Evolutionary conservation across 2,329 filamentous ascomycete species (phyloP).

Genomic region (Furcasterigmium sp.): DNA sequence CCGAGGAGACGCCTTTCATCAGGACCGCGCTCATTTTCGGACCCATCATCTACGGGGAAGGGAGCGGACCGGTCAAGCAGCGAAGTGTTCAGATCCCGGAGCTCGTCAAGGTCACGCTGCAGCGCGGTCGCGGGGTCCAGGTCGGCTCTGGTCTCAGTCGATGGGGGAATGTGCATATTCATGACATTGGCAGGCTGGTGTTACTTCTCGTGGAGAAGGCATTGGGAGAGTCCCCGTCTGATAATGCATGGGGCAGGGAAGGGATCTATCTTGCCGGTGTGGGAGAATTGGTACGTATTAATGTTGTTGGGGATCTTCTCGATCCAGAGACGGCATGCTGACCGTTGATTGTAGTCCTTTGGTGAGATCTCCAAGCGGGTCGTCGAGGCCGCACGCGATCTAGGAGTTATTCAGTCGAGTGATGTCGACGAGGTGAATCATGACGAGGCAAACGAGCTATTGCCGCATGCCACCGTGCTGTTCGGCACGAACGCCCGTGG

Average conservation of each 20-base stretch:
- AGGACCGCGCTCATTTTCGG: conserved; percentile 41
- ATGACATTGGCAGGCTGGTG: conserved; percentile 40
- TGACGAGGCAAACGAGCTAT: too few relatives aligned
- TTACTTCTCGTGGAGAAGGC: conserved; percentile 35
- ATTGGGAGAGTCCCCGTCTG: conserved; percentile 9
- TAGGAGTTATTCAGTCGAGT: too few relatives aligned
- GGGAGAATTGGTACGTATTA: conserved; percentile 21
- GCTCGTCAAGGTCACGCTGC: conserved; percentile 33
- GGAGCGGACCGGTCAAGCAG: conserved; percentile 41
- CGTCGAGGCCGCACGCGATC: too few relatives aligned
- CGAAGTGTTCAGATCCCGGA: conserved; percentile 44
- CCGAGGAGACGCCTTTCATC: conserved; percentile 27
- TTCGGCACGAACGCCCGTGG: too few relatives aligned
- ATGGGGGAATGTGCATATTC: conserved; percentile 49
- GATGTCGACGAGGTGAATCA: too few relatives aligned
- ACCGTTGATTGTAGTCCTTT: too few relatives aligned
- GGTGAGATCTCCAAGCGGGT: too few relatives aligned
- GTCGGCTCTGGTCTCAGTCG: conserved; percentile 36
- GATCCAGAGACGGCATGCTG: too few relatives aligned
- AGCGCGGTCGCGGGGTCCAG: conserved; percentile 36
- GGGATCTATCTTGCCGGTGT: conserved; percentile 28
- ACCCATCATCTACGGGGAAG: conserved; percentile 46
- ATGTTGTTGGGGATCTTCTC: too few relatives aligned
- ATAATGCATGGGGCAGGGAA: conserved; percentile 28
- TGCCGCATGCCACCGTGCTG: too few relatives aligned